phyloP scores from a whole-genome alignment of 192 early-diverging fungal genomes.

The Podila clonocystis region DNA sequence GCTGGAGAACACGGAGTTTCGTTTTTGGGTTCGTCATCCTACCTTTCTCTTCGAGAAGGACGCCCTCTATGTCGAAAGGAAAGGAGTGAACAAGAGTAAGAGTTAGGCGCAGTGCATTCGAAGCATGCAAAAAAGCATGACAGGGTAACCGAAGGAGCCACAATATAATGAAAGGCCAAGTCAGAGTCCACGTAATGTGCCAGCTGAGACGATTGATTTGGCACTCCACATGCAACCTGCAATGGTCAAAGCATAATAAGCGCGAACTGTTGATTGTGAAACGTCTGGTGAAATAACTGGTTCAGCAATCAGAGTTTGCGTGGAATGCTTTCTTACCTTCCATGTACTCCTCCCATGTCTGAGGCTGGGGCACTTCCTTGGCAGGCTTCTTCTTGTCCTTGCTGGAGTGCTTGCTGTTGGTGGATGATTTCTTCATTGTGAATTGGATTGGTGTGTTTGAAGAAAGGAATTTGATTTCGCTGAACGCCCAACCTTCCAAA shows the following conservation, averaged over 20 bases:
- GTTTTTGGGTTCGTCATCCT: neutral
- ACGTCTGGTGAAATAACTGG: no score
- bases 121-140: neutral
- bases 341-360: slow-evolving; percentile 66
- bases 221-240: no score
- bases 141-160: neutral
- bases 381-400: slow-evolving; percentile 49
- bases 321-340: slow-evolving; percentile 47
- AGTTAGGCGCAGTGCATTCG: neutral
- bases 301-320: no score
- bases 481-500: neutral
- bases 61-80: slow-evolving; percentile 50
- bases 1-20: neutral
- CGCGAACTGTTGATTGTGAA: no score
- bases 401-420: slow-evolving; percentile 13
- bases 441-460: neutral
- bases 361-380: slow-evolving; percentile 53
- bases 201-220: neutral
- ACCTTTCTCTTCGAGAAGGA: slow-evolving; percentile 64
- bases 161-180: no score
- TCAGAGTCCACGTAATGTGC: no score
- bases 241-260: no score
- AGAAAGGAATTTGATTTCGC: neutral
- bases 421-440: slow-evolving; percentile 36
- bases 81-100: neutral